Conservation (phyloP, 345 rosid genomes). For the Eucalyptus urophylla region DNA sequence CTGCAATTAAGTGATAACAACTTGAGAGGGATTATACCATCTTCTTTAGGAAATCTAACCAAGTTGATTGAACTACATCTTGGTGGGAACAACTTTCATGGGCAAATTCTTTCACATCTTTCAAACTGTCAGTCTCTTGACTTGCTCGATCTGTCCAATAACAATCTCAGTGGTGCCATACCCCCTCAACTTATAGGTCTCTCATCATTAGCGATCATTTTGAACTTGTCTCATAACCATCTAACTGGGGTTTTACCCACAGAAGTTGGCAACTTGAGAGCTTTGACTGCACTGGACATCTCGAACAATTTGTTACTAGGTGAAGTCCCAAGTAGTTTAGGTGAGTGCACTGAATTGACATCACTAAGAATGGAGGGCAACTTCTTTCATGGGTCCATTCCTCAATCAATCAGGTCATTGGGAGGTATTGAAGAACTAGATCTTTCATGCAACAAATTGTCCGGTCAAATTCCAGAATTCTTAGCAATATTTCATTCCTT, state of each 20-base stretch:
- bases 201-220: neutral
- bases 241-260: neutral
- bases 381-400: neutral
- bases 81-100: neutral
- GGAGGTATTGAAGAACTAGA: neutral
- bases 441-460: neutral
- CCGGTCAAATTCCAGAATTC: neutral
- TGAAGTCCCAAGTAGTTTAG: neutral
- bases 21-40: neutral
- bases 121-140: neutral
- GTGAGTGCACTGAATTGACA: neutral
- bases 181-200: neutral
- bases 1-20: neutral
- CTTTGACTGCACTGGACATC: neutral
- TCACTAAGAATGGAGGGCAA: neutral
- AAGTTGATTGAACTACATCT: neutral
- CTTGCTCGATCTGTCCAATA: neutral
- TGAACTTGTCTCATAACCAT: neutral
- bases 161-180: neutral
- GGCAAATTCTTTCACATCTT: neutral
- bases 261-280: neutral
- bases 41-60: neutral
- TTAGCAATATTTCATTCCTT: neutral
- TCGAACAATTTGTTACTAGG: neutral
- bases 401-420: neutral